phyloP scores from a whole-genome alignment of 1,139 yeast genomes.

The Saccharomyces pastorianus region DNA sequence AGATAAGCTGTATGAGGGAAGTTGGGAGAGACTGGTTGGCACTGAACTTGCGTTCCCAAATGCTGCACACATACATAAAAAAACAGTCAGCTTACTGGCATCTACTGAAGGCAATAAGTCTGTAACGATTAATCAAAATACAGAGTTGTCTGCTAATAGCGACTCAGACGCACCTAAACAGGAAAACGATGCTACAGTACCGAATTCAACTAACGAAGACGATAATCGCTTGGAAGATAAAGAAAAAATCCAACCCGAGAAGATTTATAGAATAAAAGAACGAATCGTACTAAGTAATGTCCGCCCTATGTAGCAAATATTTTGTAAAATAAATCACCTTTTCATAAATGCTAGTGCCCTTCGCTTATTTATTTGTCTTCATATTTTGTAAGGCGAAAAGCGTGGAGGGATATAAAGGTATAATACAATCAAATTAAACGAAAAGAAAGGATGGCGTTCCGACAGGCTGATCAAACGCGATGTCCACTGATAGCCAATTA shows the following conservation, averaged over 20 bases:
- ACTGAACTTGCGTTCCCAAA: constrained; percentile 53
- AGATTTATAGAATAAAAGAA: constrained; percentile 30
- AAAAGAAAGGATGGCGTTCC: neutral
- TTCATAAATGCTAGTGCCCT: constrained; percentile 21
- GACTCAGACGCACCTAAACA: neutral
- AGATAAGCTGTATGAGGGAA: constrained; percentile 56
- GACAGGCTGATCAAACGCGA: neutral
- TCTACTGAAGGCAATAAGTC: neutral
- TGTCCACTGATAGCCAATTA: neutral
- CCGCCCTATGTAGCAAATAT: constrained; percentile 22
- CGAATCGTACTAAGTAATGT: constrained; percentile 30
- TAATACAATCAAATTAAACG: neutral
- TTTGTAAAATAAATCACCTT: constrained; percentile 3
- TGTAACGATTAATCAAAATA: neutral
- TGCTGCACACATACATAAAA: constrained; percentile 19
- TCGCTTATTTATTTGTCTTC: constrained; percentile 14
- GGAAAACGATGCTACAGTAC: neutral
- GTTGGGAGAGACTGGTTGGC: constrained; percentile 75
- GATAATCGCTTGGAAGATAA: neutral
- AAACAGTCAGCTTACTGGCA: neutral
- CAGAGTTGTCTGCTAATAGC: neutral
- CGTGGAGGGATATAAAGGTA: neutral
- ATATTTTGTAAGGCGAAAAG: neutral
- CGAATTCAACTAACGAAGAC: neutral
- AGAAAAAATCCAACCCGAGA: constrained; percentile 14